A percentile compares a stretch with the other conserved stretches of the same genome.
Conservation (phyloP, 192 early-diverging fungal species). For the Backusella westeae region DNA sequence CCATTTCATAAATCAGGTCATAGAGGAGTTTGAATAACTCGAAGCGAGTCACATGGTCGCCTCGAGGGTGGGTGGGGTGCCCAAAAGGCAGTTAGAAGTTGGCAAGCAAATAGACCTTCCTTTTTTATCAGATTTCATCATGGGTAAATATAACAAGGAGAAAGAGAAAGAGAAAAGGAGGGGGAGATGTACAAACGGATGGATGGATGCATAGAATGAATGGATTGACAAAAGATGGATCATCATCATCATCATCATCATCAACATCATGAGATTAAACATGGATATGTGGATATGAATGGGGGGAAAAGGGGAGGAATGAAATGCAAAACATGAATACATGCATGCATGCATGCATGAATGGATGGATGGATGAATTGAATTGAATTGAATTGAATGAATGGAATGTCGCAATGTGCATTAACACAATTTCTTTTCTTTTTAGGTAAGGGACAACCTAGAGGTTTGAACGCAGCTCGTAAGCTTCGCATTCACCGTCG, state of each 20-base stretch:
- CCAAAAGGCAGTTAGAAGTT: slow-evolving; percentile 13
- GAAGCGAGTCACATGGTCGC: not conserved
- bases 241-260: no score
- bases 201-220: slow-evolving; percentile 5
- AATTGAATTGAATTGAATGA: not conserved
- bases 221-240: not conserved
- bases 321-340: slow-evolving; percentile 1
- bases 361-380: not conserved
- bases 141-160: slow-evolving; percentile 15
- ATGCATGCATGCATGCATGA: not conserved
- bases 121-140: slow-evolving; percentile 29
- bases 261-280: no score
- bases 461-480: slow-evolving; percentile 98
- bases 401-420: not conserved
- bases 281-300: not conserved
- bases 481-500: slow-evolving; percentile 98
- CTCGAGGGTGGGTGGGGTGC: not conserved
- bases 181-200: not conserved
- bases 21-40: not conserved
- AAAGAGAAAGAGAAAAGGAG: not conserved
- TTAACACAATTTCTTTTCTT: not conserved
- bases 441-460: slow-evolving; percentile 84
- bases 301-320: not conserved
- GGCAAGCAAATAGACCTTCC: slow-evolving; percentile 21
- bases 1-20: not conserved